A percentile compares a stretch with the other conserved stretches of the same genome.
phyloP scores from a whole-genome alignment of 768 basidiomycete species.

The Coprinopsis marcescibilis region DNA sequence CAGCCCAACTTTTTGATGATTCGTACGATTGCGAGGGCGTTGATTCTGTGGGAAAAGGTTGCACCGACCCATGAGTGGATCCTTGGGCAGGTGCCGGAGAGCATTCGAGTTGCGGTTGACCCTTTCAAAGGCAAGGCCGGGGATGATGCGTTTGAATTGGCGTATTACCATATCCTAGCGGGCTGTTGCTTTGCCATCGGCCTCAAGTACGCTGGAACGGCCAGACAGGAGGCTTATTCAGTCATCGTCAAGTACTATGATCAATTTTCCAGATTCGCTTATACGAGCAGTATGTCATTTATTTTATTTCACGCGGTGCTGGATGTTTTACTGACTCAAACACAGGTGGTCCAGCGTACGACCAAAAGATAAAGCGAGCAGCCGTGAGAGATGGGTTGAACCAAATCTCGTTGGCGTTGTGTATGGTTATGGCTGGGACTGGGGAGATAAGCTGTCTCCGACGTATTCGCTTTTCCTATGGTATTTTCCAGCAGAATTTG shows the following conservation, averaged over 20 bases:
- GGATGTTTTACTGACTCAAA: constrained; percentile 4
- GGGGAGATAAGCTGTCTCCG: constrained; percentile 89
- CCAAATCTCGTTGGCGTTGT: constrained; percentile 77
- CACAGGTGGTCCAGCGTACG: constrained; percentile 64
- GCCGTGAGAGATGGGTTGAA: constrained; percentile 86
- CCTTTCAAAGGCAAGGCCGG: constrained; percentile 41
- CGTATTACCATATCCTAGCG: constrained; percentile 86
- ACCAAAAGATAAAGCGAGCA: constrained; percentile 82
- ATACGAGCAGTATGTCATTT: constrained; percentile 51
- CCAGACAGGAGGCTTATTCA: constrained; percentile 81
- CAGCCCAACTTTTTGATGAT: constrained; percentile 85
- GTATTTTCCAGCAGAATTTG: constrained; percentile 66
- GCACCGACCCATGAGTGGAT: constrained; percentile 72
- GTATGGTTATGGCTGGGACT: constrained; percentile 96
- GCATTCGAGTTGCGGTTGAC: constrained; percentile 59
- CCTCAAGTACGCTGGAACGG: constrained; percentile 92
- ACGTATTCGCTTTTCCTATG: constrained; percentile 83
- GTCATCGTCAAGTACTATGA: constrained; percentile 82
- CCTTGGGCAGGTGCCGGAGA: constrained; percentile 57
- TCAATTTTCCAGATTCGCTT: constrained; percentile 64
- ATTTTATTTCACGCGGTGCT: background rate
- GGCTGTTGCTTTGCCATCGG: constrained; percentile 90
- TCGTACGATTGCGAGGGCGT: constrained; percentile 65
- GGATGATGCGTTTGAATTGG: constrained; percentile 76
- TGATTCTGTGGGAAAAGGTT: constrained; percentile 87